Conservation (phyloP, 495 filamentous ascomycete genomes). For the Aspergillus ostianus region DNA sequence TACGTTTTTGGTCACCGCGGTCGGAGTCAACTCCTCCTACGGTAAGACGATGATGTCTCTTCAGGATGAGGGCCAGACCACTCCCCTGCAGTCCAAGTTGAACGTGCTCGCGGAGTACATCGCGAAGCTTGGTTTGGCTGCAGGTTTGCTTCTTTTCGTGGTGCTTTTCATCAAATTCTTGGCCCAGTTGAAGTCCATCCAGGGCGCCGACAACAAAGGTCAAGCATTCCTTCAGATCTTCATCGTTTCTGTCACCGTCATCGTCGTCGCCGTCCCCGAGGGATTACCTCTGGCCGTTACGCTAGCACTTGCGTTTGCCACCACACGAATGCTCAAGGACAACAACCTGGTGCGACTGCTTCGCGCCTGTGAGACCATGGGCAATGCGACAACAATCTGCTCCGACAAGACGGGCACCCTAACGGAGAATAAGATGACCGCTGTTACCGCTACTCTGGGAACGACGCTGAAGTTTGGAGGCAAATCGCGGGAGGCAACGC, state of each 20-base stretch:
- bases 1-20: constrained; percentile 81
- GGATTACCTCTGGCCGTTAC: constrained; percentile 92
- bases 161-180: constrained; percentile 93
- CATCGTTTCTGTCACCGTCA: constrained; percentile 91
- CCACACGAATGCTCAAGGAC: constrained; percentile 91
- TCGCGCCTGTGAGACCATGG: constrained; percentile 97
- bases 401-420: constrained; percentile 97
- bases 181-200: constrained; percentile 55
- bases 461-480: constrained; percentile 66
- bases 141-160: constrained; percentile 80
- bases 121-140: constrained; percentile 82
- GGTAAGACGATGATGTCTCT: constrained; percentile 94
- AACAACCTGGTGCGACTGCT: constrained; percentile 91
- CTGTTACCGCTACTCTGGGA: constrained; percentile 76
- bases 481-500: constrained; percentile 35
- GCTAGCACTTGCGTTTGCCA: constrained; percentile 89
- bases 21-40: constrained; percentile 82
- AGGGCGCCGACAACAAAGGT: constrained; percentile 69
- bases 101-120: constrained; percentile 90
- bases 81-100: constrained; percentile 90
- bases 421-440: constrained; percentile 91
- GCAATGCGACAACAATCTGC: constrained; percentile 93
- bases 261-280: constrained; percentile 94
- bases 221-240: constrained; percentile 89
- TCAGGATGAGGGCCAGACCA: constrained; percentile 85